Percentiles rank a stretch among this genome's conserved stretches.
Conservation (phyloP, 805 yeast genomes). For the Wickerhamiella slavikovae region DNA sequence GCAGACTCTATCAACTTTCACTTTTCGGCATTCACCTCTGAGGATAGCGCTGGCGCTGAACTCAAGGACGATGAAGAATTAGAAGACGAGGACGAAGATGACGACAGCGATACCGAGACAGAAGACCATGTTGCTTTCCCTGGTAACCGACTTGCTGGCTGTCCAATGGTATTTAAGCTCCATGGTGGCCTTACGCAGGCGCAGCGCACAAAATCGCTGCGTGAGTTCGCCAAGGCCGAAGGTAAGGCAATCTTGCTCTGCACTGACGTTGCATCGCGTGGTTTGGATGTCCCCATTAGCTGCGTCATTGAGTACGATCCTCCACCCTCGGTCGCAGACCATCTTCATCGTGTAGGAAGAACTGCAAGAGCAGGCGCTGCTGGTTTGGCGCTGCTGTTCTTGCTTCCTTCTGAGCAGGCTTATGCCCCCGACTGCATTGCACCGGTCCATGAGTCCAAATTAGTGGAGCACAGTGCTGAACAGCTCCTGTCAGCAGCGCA, state of each 20-base stretch:
- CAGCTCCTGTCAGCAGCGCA: conserved; percentile 16
- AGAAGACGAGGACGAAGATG: conserved; percentile 17
- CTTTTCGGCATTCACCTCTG: conserved; percentile 48
- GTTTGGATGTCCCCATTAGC: conserved; percentile 75
- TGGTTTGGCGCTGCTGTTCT: conserved; percentile 60
- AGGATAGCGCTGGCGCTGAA: conserved; percentile 22
- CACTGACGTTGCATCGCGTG: conserved; percentile 96
- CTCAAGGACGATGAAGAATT: conserved; percentile 18
- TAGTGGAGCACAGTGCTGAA: conserved; percentile 25
- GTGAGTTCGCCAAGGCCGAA: conserved; percentile 20
- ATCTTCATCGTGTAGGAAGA: conserved; percentile 90
- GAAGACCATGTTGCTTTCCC: conserved; percentile 24
- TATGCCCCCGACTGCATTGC: conserved; percentile 46
- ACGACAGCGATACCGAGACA: conserved; percentile 13
- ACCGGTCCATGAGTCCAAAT: conserved; percentile 34
- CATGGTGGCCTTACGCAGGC: conserved; percentile 88
- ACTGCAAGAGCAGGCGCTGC: conserved; percentile 91
- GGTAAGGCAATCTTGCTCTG: conserved; percentile 45
- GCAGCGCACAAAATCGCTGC: conserved; percentile 54
- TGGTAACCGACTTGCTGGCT: conserved; percentile 29
- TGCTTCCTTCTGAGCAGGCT: conserved; percentile 82
- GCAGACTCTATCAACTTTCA: conserved; percentile 95
- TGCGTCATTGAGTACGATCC: conserved; percentile 87
- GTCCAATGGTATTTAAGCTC: conserved; percentile 39
- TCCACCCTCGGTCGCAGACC: conserved; percentile 85